A percentile compares a stretch with the other conserved stretches of the same genome.
These are phyloP conservation scores for Raphidocelis subcapitata DNA, from an alignment of 139 green algal species.

Conservation along the genomic window DNA sequence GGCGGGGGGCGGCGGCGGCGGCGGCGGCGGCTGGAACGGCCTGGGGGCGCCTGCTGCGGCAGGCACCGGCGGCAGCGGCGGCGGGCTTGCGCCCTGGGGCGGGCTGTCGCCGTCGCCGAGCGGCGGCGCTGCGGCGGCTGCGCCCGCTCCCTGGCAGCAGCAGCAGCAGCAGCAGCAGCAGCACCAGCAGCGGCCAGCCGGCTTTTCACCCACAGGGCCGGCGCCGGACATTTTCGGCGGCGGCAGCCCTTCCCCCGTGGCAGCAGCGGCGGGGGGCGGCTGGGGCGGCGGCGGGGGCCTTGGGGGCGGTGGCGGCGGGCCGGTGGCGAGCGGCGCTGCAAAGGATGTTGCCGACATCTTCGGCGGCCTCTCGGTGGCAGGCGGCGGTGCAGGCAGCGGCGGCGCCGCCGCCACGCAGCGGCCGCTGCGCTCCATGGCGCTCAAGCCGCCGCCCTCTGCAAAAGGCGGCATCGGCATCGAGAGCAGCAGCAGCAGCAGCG, in stretches of 20 bases:
- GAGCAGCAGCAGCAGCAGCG: neutral
- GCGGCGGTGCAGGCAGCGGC: neutral
- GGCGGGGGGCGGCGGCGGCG: slow-evolving; percentile 11
- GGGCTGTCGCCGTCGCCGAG: neutral
- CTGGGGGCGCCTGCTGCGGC: neutral
- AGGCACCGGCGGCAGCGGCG: slow-evolving; percentile 1
- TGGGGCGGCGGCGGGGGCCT: neutral
- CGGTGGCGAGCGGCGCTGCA: neutral
- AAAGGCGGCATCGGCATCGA: neutral
- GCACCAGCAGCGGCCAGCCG: slow-evolving; percentile 10
- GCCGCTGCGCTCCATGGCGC: neutral
- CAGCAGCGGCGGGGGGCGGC: no score
- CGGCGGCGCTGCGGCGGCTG: neutral
- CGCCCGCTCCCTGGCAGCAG: neutral
- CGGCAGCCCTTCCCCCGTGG: no score
- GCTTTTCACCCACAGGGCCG: neutral
- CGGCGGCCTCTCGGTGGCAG: neutral
- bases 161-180: slow-evolving; percentile 2
- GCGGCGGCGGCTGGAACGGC: no score
- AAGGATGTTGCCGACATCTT: neutral
- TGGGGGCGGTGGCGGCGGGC: neutral
- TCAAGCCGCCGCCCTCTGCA: neutral
- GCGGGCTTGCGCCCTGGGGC: neutral
- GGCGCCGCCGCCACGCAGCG: neutral
- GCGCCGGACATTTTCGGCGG: slow-evolving; percentile 15